Base-by-base conservation (phyloP, 2,329 filamentous ascomycete species). In the Colletotrichum salicis region DNA sequence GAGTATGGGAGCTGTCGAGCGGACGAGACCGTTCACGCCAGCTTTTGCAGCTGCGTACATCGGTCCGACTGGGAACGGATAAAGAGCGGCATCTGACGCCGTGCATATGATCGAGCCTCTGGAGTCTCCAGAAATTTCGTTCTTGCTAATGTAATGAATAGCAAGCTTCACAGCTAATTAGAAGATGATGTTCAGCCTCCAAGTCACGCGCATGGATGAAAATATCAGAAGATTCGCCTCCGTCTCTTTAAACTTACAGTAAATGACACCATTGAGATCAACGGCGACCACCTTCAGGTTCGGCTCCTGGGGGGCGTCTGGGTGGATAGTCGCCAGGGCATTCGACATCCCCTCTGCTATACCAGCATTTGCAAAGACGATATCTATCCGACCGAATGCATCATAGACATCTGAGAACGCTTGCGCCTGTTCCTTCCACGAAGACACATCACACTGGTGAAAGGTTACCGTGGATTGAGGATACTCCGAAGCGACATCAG, bases 401-500 rank as follows among this genome's bases (percentile, higher is more conserved):
- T 29, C 5, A 5, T 64, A 45, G n/a, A 64, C 61, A 10, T 27
- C 27, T 15, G 29, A 48, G 24, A 79, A 83, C 0, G 69, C 74
- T 2, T 76, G 73, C 0, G 80, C 76, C 64, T 81, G 80, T n/a
- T 74, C 76, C 5, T 76, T 73, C 77, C 83, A 85, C 4, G 79
- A 81, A 0, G 81, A 76, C 7, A 85, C 78, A 63, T 84, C 80
- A 73, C 80, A 81, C 58, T 74, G 73, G 52, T 77, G 73, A 74
- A 83, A 84, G 19, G 67, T 71, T 4, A 82, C 73, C 0, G 27
- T 70, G 4, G 76, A 73, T 13, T 71, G 22, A 2, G 79, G 77
- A 57, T 76, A 76, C 48, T 80, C 76, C 11, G 76, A 41, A 3
- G 76, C 71, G 4, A 82, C 61, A 24, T 76, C 73, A 7, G 76